phyloP scores from a whole-genome alignment of 2,329 filamentous ascomycete genomes.

The Endocalyx cinctus region DNA sequence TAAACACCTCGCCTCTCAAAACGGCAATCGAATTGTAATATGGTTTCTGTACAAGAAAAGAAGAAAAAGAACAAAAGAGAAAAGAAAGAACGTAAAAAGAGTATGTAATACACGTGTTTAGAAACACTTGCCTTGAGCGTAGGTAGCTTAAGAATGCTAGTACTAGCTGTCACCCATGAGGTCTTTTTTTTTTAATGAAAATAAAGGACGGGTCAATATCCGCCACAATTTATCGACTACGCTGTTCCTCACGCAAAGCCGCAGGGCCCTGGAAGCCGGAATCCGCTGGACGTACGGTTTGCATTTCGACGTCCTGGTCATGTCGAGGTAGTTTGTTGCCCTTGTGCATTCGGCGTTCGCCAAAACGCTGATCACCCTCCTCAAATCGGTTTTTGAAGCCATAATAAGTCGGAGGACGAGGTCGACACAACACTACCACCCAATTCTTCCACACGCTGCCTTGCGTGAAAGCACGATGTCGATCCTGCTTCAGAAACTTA shows the following conservation, averaged over 20 bases:
- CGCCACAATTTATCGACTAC: no score
- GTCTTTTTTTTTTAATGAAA: no score
- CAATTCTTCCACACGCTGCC: conserved; percentile 73
- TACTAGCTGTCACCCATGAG: no score
- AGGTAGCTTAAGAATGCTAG: no score
- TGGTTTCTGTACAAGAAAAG: no score
- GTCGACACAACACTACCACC: conserved; percentile 73
- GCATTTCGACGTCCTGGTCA: conserved; percentile 66
- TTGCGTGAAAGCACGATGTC: conserved; percentile 86
- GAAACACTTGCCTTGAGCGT: no score
- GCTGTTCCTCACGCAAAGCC: conserved; percentile 32
- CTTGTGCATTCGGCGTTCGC: conserved; percentile 48
- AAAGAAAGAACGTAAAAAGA: no score
- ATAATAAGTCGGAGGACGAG: conserved; percentile 83
- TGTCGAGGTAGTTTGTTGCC: conserved; percentile 46
- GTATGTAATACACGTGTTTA: no score
- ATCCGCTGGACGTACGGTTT: conserved; percentile 48
- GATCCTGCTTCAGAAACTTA: conserved; percentile 88
- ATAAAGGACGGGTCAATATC: no score
- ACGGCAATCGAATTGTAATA: no score
- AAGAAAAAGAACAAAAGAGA: no score
- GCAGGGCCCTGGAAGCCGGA: conserved; percentile 51
- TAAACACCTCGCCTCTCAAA: no score
- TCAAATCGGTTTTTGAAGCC: conserved; percentile 75
- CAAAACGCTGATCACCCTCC: conserved; percentile 81